These are phyloP conservation scores for Meira nashicola DNA, from an alignment of 1,284 basidiomycete species.

Conservation along the genomic window DNA sequence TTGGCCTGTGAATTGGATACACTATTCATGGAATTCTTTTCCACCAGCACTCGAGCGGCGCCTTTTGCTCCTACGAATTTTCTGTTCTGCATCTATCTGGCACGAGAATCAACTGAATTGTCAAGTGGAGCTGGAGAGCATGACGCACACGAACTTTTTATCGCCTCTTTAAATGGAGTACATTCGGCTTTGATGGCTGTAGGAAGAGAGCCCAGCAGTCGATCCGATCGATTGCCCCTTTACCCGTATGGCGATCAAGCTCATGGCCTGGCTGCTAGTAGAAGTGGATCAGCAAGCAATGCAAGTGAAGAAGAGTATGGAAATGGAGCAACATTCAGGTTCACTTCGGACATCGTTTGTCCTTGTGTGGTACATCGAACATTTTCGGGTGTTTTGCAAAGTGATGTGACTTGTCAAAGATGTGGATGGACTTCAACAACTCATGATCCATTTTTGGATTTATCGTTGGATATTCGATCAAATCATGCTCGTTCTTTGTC, in stretches of 20 bases:
- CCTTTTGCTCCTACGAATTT: constrained; percentile 70
- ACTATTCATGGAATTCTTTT: constrained; percentile 60
- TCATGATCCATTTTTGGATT: constrained; percentile 82
- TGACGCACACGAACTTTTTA: constrained; percentile 72
- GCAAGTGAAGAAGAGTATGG: constrained; percentile 5
- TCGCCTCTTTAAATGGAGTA: constrained; percentile 46
- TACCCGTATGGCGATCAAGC: constrained; percentile 27
- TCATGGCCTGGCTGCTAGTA: constrained; percentile 10
- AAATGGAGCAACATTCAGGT: neutral
- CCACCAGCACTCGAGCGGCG: neutral
- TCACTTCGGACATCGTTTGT: constrained; percentile 57
- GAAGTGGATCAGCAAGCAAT: constrained; percentile 9
- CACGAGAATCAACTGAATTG: constrained; percentile 65
- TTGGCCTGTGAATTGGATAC: constrained; percentile 93
- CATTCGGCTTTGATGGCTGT: constrained; percentile 37
- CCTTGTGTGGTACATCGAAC: constrained; percentile 88
- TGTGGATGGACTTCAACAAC: constrained; percentile 71
- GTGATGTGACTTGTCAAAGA: constrained; percentile 78
- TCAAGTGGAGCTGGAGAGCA: constrained; percentile 85
- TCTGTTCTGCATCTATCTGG: constrained; percentile 79
- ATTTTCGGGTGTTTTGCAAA: constrained; percentile 80
- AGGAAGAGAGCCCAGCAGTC: constrained; percentile 20
- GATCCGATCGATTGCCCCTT: constrained; percentile 15
- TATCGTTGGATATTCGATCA: constrained; percentile 66
- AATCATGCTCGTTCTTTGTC: neutral